Conservation (phyloP, 345 rosid genomes). For the Eucalyptus curtisii region DNA sequence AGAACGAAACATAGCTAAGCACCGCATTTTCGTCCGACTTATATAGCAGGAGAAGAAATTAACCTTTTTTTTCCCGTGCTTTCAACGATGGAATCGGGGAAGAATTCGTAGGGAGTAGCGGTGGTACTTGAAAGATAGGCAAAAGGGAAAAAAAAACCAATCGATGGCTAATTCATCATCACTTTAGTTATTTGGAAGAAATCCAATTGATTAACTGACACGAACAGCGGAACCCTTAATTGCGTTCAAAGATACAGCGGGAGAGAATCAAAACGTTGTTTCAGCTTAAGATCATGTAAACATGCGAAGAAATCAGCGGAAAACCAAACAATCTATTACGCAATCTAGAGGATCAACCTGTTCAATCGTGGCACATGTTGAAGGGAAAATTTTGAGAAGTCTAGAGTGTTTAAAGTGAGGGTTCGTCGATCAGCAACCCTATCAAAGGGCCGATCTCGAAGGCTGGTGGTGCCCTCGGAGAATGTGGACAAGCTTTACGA, state of each 20-base stretch:
- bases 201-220: not conserved
- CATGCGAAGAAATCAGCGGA: not conserved
- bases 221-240: not conserved
- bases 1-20: not conserved
- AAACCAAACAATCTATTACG: not conserved
- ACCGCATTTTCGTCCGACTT: not conserved
- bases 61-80: not conserved
- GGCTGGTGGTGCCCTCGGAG: not conserved
- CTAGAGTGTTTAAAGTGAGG: not conserved
- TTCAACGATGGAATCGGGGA: not conserved
- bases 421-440: not conserved
- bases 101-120: not conserved
- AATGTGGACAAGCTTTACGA: not conserved
- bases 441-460: not conserved
- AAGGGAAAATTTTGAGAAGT: not conserved
- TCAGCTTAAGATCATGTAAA: not conserved
- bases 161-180: not conserved
- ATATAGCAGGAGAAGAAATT: not conserved
- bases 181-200: not conserved
- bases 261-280: not conserved
- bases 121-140: not conserved
- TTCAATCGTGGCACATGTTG: not conserved
- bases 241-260: not conserved
- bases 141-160: not conserved
- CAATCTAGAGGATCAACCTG: not conserved